Base-by-base conservation (phyloP, 106 monocot species). In the Alisma plantagoaquatica region DNA sequence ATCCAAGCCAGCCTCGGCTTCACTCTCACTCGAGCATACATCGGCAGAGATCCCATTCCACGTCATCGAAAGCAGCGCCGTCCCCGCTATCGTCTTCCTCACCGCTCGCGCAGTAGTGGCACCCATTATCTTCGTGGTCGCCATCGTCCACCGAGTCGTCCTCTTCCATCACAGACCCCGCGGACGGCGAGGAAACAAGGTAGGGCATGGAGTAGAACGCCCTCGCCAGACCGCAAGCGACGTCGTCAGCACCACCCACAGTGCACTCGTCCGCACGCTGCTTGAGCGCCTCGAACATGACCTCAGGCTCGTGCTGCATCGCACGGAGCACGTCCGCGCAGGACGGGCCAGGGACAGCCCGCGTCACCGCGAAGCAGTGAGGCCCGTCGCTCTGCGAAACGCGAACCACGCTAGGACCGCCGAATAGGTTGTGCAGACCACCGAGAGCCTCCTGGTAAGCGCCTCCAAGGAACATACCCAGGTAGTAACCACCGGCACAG, bases 401-500 rank as follows among this genome's bases (percentile, higher is more conserved):
- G 22, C 96, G 75, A 44, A 98, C 76, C 29, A 98, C 78, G 62
- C 96, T 98, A 29, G 96, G 89, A 30, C 96, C 84, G 0, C 96
- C 96, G 28, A 98, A 85, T 19, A 98, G 81, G 56, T 98, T 98
- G 76, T 98, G 96, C 61, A 85, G 60, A 2, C 96, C 96, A 0
- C 96, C 96, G 9, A 98, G 71, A 21, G 96, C 89, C 75, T 98
- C 96, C 78, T 98, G 96, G 71, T 98, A 98, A 19, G 96, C 89
- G 15, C 96, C 96, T 20, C 96, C 96, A 10, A 98, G 67, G 54
- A 98, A 98, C 96, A 98, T 98, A 23, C 96, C 96, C 50, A 98
- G 60, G 44, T 89, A 98, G 62, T 98, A 98, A 0, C 76, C 76
- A 2, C 70, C 66, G 0, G 20, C 61, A 2, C 27, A 33, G 20